Percentiles rank a stretch among this genome's conserved stretches.
These are phyloP conservation scores for Drechslerella dactyloides DNA, from an alignment of 2,329 filamentous ascomycete species.

Conservation along the genomic window DNA sequence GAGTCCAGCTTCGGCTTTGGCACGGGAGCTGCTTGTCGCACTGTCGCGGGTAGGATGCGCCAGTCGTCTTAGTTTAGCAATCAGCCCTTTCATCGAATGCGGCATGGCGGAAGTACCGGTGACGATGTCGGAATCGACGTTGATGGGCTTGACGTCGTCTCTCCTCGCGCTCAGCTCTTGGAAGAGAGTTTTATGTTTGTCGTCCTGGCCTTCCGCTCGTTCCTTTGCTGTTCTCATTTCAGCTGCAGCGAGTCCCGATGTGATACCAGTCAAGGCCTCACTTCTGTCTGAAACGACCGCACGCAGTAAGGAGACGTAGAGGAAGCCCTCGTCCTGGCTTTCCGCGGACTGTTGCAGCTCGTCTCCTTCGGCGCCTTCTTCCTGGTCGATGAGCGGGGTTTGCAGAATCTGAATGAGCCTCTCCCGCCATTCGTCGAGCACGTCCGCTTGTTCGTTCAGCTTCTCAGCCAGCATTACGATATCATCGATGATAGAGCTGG, in stretches of 20 bases:
- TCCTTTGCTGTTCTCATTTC: slow-evolving; percentile 69
- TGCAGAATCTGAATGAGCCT: slow-evolving; percentile 66
- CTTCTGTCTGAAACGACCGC: slow-evolving; percentile 79
- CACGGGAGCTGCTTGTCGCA: slow-evolving; percentile 24
- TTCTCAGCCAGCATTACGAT: slow-evolving; percentile 69
- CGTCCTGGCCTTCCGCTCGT: slow-evolving; percentile 68
- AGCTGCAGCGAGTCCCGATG: slow-evolving; percentile 75
- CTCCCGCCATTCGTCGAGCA: slow-evolving; percentile 77
- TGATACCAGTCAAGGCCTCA: slow-evolving; percentile 75
- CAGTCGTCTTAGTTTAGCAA: slow-evolving; percentile 65
- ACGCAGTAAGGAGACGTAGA: slow-evolving; percentile 79
- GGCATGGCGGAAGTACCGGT: slow-evolving; percentile 21
- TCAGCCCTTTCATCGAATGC: slow-evolving; percentile 66
- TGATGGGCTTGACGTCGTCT: slow-evolving; percentile 59
- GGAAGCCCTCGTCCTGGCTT: slow-evolving; percentile 85
- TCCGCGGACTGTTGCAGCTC: slow-evolving; percentile 89
- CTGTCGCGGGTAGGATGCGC: slow-evolving; percentile 61
- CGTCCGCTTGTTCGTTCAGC: slow-evolving; percentile 74
- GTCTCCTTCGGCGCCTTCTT: slow-evolving; percentile 82
- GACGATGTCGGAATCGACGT: slow-evolving; percentile 21
- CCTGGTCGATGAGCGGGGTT: slow-evolving; percentile 80
- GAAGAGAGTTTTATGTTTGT: slow-evolving; percentile 73
- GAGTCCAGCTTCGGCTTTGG: slow-evolving; percentile 59
- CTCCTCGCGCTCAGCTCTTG: slow-evolving; percentile 61
- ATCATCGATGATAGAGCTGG: slow-evolving; percentile 68